Evolutionary conservation across 23 red algal genomes (phyloP), one percentile per base, ranked within the genome.

Genomic region (Gracilariopsis chorda): DNA sequence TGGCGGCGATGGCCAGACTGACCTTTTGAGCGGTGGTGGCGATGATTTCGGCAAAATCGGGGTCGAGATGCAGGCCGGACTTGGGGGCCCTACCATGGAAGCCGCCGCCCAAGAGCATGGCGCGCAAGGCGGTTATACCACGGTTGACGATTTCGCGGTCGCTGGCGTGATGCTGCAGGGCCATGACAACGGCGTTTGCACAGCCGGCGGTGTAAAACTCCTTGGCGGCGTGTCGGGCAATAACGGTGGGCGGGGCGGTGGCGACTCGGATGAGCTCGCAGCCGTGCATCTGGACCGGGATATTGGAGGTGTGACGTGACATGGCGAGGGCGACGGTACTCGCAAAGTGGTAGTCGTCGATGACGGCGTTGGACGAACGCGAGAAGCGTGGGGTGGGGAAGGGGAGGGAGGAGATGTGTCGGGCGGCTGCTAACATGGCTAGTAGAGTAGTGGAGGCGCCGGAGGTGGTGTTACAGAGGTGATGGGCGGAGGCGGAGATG

Each of bases 371-470:
- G 4, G 62, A 70, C 16, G 52, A 37, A 28, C 82, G 59, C 0
- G 82, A 87, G 44, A 87, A 87, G 10, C 82, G 82, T 1, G 82
- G 46, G 24, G 82, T 73, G 19, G 62, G 49, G 16, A 63, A 87
- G 0, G 82, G 82, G 16, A 87, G 32, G 0, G 82, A 87, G 17
- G 82, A 87, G 34, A 70, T 70, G 44, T 87, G 82, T 34, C 82
- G 59, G 17, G 86, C 86, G 11, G 72, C 72, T 23, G 86, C 86
- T 9, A 90, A 27, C 21, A 77, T 51, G 9, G 86, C 70, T 29
- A 90, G 86, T 24, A 90, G 63, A 44, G 72, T 69, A 43, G 86
- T 78, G 39, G 70, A 77, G 30, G 86, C 86, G 32, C 86, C 86
- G 25, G 67, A 69, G 43, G 86, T 37, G 13, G 86, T 90, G 17